Conservation (phyloP, 768 basidiomycete genomes). For the Trametopsis cervina region DNA sequence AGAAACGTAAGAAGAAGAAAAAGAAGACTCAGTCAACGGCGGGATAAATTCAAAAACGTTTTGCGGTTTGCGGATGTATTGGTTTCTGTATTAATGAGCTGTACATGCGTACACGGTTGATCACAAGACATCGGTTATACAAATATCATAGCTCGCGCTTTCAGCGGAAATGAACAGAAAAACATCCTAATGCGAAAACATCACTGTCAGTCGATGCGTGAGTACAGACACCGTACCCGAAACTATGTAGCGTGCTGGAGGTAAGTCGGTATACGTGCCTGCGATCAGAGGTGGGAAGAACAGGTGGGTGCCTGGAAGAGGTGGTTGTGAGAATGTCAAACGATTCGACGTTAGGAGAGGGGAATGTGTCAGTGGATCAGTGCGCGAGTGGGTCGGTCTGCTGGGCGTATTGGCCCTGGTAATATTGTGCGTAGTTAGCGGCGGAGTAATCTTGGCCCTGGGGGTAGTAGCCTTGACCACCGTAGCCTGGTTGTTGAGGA, state of each 20-base stretch:
- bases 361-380: slow-evolving; percentile 18
- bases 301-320: slow-evolving; percentile 2
- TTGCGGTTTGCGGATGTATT: neutral
- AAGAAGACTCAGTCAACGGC: slow-evolving; percentile 6
- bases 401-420: slow-evolving; percentile 83
- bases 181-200: neutral
- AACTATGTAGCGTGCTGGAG: slow-evolving; percentile 5
- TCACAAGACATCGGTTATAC: neutral
- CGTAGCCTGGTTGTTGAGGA: slow-evolving; percentile 14
- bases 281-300: neutral
- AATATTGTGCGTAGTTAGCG: slow-evolving; percentile 76
- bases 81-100: neutral
- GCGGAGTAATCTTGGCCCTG: slow-evolving; percentile 61
- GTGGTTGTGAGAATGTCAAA: slow-evolving; percentile 4
- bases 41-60: neutral
- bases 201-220: slow-evolving; percentile 7
- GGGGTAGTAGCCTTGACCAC: slow-evolving; percentile 31
- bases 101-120: neutral
- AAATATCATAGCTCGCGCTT: neutral
- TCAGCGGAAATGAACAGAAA: neutral
- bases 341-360: slow-evolving; percentile 3
- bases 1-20: slow-evolving; percentile 24
- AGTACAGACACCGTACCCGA: slow-evolving; percentile 7
- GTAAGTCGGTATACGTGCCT: slow-evolving; percentile 5
- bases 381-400: slow-evolving; percentile 42